Percentiles rank a stretch among this genome's conserved stretches.
These are phyloP conservation scores for Xylaria sp. DNA, from an alignment of 2,329 filamentous ascomycete genomes.

Conservation along the genomic window DNA sequence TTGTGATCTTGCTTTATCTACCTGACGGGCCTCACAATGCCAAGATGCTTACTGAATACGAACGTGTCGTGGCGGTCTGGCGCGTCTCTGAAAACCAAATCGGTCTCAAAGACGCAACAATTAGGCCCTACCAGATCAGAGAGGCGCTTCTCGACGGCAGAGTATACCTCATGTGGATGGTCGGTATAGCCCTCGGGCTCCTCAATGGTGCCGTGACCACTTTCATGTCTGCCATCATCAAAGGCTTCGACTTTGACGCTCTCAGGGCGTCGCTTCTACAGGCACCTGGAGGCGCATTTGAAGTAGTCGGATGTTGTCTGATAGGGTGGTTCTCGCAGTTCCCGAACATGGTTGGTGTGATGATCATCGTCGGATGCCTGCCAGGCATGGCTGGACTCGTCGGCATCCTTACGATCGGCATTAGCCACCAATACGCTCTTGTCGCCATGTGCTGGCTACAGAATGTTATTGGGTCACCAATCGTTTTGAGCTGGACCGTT, in stretches of 20 bases:
- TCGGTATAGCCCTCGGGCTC: slow-evolving; percentile 48
- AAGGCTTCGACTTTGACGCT: slow-evolving; percentile 38
- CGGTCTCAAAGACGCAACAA: slow-evolving; percentile 41
- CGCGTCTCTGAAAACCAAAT: slow-evolving; percentile 46
- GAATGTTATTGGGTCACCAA: slow-evolving; percentile 51
- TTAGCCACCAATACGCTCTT: slow-evolving; percentile 50
- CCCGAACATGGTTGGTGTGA: slow-evolving; percentile 40
- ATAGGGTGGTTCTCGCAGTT: slow-evolving; percentile 49
- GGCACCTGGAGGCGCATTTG: slow-evolving; percentile 44
- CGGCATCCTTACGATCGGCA: slow-evolving; percentile 50
- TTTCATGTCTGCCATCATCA: slow-evolving; percentile 47
- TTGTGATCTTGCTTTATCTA: slow-evolving; percentile 33
- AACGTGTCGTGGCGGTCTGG: slow-evolving; percentile 44
- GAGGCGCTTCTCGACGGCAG: slow-evolving; percentile 32
- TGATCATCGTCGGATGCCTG: slow-evolving; percentile 26
- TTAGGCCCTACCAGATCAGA: slow-evolving; percentile 31
- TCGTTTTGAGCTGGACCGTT: slow-evolving; percentile 56
- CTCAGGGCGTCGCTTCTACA: slow-evolving; percentile 46
- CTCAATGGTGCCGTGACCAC: slow-evolving; percentile 54
- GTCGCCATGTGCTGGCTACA: slow-evolving; percentile 58
- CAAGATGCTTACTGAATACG: slow-evolving; percentile 42
- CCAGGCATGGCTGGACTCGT: slow-evolving; percentile 48
- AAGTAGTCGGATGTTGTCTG: slow-evolving; percentile 28
- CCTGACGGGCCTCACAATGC: slow-evolving; percentile 43
- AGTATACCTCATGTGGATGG: slow-evolving; percentile 43